Base-by-base conservation (phyloP, 139 green algal genomes). In the Haematococcus lacustris region DNA sequence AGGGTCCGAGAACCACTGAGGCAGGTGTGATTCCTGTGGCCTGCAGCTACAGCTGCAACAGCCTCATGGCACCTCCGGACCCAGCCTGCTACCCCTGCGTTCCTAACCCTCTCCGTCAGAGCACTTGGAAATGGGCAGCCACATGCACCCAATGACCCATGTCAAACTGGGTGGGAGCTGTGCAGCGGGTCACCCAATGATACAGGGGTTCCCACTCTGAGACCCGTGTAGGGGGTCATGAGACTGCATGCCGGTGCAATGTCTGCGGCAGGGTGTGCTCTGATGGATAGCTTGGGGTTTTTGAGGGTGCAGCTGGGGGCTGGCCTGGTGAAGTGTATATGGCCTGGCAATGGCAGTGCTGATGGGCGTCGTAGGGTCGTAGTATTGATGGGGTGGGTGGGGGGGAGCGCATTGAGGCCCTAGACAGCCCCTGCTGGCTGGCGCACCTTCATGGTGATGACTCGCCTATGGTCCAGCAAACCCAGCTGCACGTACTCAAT, bases 381-480 rank as follows among this genome's bases (percentile, higher is more conserved):
- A 28, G 47, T 21, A 28, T 13, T 21, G 13, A 21, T 57, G 47
- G 13, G 13, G 47, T 21, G 13, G 47, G 13, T 21, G 13, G 21
- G 47, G 13, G 13, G 47, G 47, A 28, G 47, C 47, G 13, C 47
- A 57, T 21, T 57, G 47, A 57, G n/a, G n/a, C n/a, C 47, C 47
- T 21, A 57, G 21, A 13, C 47, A 28, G 13, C 13, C 47, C 47
- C 13, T 13, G 13, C 47, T 57, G 13, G 13, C 47, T 30, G 7
- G 6, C 68, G 40, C 41, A 85, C 82, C 87, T 94, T 96, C 90
- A 98, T 98, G 33, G 92, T 98, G 72, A 98, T 91, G 32, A 87
- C 76, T 6, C 80, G 66, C 2, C 43, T 74, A 1, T 83, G 40
- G 65, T 94, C 85, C 67, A 98, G 82, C 51, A 87, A 72, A 9